Evolutionary conservation across 352 stramenopile genomes (phyloP).

Genomic region (Phytophthora sansomeana): DNA sequence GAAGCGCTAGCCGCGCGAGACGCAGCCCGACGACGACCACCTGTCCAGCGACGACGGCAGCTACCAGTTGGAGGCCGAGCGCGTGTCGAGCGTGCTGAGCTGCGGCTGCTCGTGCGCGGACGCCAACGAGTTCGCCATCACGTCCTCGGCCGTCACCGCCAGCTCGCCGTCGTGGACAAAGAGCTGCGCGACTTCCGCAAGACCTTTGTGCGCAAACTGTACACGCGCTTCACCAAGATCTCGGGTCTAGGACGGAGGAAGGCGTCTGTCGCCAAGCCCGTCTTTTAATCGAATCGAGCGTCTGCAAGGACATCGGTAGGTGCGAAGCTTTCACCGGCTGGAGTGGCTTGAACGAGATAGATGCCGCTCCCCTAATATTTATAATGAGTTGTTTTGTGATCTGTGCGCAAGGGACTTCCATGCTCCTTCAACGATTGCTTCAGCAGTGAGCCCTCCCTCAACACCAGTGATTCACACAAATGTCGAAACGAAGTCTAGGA

Average conservation of each 20-base stretch:
- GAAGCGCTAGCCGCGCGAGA: slow-evolving; percentile 44
- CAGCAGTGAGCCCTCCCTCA: no score
- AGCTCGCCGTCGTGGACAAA: slow-evolving; percentile 73
- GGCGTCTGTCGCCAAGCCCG: slow-evolving; percentile 9
- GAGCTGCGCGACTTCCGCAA: slow-evolving; percentile 71
- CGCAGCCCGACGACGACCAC: slow-evolving; percentile 47
- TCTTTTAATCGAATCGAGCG: slow-evolving; percentile 18
- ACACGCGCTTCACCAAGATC: slow-evolving; percentile 57
- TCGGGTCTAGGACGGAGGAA: slow-evolving; percentile 47
- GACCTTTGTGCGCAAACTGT: slow-evolving; percentile 69
- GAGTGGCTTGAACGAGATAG: slow-evolving; percentile 19
- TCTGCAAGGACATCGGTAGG: slow-evolving; percentile 34
- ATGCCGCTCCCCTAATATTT: slow-evolving; percentile 36
- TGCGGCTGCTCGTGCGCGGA: slow-evolving; percentile 54
- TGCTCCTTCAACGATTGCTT: slow-evolving; percentile 13
- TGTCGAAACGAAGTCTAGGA: no score
- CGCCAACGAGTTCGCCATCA: slow-evolving; percentile 47
- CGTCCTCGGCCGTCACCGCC: slow-evolving; percentile 57
- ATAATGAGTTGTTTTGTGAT: slow-evolving; percentile 28
- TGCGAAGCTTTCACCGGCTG: not conserved
- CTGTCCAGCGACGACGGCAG: slow-evolving; percentile 47
- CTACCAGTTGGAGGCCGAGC: slow-evolving; percentile 44
- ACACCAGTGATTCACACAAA: no score
- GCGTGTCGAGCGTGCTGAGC: slow-evolving; percentile 52
- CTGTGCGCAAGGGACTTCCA: no score